These are phyloP conservation scores for Thozetella sp. DNA, from an alignment of 495 filamentous ascomycete species.

Conservation along the genomic window DNA sequence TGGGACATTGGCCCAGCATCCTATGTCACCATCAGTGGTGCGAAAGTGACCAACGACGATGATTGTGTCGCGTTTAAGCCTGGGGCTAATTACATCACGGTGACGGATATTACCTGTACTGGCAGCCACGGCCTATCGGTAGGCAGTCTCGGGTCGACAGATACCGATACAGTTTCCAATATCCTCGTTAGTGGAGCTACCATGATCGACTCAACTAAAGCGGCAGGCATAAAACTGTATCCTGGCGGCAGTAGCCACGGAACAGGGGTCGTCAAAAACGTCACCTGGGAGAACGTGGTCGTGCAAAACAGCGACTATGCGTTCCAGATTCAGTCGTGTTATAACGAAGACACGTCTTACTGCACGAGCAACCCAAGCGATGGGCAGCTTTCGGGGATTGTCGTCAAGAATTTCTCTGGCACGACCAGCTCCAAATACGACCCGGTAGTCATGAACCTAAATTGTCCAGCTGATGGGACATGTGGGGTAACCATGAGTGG, in stretches of 20 bases:
- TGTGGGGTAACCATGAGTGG: constrained; percentile 34
- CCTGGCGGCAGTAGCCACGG: constrained; percentile 31
- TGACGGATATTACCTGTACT: constrained; percentile 36
- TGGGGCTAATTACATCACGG: constrained; percentile 36
- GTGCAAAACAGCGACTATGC: constrained; percentile 43
- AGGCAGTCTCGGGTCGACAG: constrained; percentile 33
- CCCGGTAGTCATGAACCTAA: constrained; percentile 36
- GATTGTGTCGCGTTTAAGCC: constrained; percentile 48
- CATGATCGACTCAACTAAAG: constrained; percentile 45
- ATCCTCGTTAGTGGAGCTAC: constrained; percentile 34
- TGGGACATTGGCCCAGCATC: constrained; percentile 47
- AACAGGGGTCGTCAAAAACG: constrained; percentile 38
- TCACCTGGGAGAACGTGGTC: constrained; percentile 38
- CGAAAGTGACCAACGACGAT: constrained; percentile 43
- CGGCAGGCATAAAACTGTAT: constrained; percentile 45
- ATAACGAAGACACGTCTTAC: constrained; percentile 39
- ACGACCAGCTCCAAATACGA: constrained; percentile 39
- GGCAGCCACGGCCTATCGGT: constrained; percentile 45
- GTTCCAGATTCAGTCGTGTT: constrained; percentile 52
- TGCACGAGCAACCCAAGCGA: constrained; percentile 36
- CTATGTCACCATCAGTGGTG: constrained; percentile 32
- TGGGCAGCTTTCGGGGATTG: constrained; percentile 33
- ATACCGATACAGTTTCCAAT: constrained; percentile 37
- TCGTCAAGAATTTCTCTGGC: constrained; percentile 37
- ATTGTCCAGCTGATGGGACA: constrained; percentile 38